Percentiles rank a stretch among this genome's conserved stretches.
Evolutionary conservation across 805 yeast genomes (phyloP).

Genomic region (Barnettozyma sp.): DNA sequence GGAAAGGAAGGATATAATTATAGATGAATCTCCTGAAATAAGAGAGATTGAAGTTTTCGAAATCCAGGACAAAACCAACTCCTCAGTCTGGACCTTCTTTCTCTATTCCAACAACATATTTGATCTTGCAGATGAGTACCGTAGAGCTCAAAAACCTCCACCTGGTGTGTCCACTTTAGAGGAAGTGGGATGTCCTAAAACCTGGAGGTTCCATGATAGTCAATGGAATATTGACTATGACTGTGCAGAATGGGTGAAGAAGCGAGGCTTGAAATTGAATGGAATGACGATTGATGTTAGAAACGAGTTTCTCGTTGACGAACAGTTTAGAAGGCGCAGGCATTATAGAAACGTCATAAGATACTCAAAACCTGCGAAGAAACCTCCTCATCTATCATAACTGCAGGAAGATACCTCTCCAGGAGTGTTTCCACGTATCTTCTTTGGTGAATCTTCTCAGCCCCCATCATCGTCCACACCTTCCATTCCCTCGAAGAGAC

Average conservation of each 20-base stretch:
- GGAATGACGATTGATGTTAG: conserved; percentile 27
- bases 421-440: too few species aligned
- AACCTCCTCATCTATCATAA: conserved; percentile 22
- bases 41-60: conserved; percentile 72
- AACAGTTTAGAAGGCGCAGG: conserved; percentile 52
- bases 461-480: conserved; percentile 25
- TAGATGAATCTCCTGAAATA: conserved; percentile 59
- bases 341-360: conserved; percentile 46
- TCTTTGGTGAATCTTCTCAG: too few species aligned
- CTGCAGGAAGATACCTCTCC: too few species aligned
- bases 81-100: conserved; percentile 58
- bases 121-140: conserved; percentile 38
- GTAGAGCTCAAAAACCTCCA: conserved; percentile 51
- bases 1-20: conserved; percentile 47
- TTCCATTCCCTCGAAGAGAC: conserved; percentile 48
- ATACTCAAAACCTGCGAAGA: conserved; percentile 34
- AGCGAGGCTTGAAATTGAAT: conserved; percentile 31
- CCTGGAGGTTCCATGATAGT: conserved; percentile 59
- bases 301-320: conserved; percentile 46
- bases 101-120: conserved; percentile 51
- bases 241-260: conserved; percentile 45
- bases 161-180: conserved; percentile 50
- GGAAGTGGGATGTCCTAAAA: conserved; percentile 58
- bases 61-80: conserved; percentile 52
- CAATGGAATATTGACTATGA: conserved; percentile 61